Evolutionary conservation across 2,329 filamentous ascomycete species (phyloP).

Genomic region (Aspergillus ibericus): DNA sequence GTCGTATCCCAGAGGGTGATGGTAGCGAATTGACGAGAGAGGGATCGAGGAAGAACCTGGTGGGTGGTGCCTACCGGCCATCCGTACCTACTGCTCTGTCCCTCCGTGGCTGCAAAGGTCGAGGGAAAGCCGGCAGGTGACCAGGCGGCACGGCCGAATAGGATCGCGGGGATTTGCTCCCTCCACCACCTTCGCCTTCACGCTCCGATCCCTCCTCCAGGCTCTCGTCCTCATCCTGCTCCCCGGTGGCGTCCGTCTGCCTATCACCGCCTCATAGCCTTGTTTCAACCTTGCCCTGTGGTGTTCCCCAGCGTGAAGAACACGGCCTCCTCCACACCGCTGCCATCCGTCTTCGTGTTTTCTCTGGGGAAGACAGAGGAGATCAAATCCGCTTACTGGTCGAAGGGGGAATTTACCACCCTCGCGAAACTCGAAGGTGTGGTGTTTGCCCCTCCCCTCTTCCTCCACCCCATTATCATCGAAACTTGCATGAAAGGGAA

Average conservation of each 20-base stretch:
- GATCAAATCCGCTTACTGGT: not conserved
- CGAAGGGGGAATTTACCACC: not conserved
- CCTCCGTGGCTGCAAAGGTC: not conserved
- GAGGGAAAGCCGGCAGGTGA: not conserved
- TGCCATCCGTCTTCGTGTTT: not conserved
- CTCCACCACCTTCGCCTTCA: not conserved
- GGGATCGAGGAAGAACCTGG: not conserved
- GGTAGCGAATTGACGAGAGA: not conserved
- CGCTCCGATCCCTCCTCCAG: not conserved
- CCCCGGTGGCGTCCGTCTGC: not conserved
- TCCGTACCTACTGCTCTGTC: not conserved
- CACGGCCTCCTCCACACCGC: not conserved
- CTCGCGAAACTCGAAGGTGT: not conserved
- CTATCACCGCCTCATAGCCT: not conserved
- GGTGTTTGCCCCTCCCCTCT: slow-evolving; percentile 4
- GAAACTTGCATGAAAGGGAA: slow-evolving; percentile 15
- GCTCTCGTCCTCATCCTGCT: not conserved
- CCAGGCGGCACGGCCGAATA: not conserved
- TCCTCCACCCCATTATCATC: slow-evolving; percentile 11
- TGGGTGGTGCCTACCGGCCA: not conserved
- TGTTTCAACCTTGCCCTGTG: not conserved
- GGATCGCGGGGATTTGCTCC: slow-evolving; percentile 3
- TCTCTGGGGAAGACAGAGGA: no score
- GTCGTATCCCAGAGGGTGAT: not conserved
- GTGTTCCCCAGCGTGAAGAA: not conserved